Conservation (phyloP, 257 asterid species). For the Solanum sparsipilum region DNA sequence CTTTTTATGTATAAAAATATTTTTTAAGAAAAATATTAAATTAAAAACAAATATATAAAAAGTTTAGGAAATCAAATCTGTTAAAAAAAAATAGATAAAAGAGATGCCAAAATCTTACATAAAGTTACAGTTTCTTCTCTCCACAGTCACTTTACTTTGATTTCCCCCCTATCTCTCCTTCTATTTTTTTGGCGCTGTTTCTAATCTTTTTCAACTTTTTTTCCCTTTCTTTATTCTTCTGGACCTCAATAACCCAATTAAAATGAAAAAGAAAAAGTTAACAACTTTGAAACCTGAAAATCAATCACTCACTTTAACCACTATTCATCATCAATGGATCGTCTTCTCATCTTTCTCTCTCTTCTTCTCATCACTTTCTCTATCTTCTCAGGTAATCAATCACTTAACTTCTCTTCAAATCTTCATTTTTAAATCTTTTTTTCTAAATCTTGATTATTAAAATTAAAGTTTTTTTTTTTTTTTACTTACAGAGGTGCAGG, state of each 20-base stretch:
- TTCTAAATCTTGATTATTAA: neutral
- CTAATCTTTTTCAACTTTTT: neutral
- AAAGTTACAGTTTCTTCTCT: neutral
- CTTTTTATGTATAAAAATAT: no score
- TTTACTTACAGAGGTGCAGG: conserved; percentile 29
- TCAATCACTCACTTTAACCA: neutral
- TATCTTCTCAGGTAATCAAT: conserved; percentile 32
- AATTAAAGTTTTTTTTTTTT: neutral
- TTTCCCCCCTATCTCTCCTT: neutral
- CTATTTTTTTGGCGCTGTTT: neutral
- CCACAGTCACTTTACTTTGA: neutral
- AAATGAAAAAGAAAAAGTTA: neutral
- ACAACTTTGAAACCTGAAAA: neutral
- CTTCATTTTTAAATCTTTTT: neutral
- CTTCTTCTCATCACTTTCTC: conserved; percentile 28
- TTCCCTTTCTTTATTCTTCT: neutral
- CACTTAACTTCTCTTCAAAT: neutral
- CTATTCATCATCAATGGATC: conserved; percentile 19
- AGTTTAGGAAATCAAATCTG: neutral
- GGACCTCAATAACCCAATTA: neutral
- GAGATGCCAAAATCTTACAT: neutral
- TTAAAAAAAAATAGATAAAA: neutral
- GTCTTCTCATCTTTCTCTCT: conserved; percentile 19
- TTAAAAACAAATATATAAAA: neutral
- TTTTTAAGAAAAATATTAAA: no score